Percentiles rank a stretch among this genome's conserved stretches.
Evolutionary conservation across 2,329 filamentous ascomycete species (phyloP).

Genomic region (Corinectria fuckeliana): DNA sequence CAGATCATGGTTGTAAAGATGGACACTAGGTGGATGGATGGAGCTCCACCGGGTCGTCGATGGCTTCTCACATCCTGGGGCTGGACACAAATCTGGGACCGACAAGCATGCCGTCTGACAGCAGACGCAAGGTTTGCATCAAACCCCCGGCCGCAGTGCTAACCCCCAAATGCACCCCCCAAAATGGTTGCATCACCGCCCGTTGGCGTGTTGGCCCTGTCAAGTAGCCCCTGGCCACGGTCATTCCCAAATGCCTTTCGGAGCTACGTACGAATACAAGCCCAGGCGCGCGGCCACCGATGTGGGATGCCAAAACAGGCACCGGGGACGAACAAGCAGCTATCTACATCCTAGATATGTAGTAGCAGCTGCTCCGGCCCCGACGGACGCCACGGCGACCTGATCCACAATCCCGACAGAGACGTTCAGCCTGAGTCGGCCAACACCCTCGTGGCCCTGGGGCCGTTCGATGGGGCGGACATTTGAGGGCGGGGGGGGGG

Average conservation of each 20-base stretch:
- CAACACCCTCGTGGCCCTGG: slow-evolving; percentile 4
- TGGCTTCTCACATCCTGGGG: neutral
- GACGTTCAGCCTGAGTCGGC: slow-evolving; percentile 20
- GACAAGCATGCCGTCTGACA: slow-evolving; percentile 12
- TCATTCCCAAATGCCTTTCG: slow-evolving; percentile 19
- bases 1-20: neutral
- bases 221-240: slow-evolving; percentile 27
- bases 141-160: slow-evolving; percentile 8
- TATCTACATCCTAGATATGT: too few relatives aligned
- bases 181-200: slow-evolving; percentile 26
- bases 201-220: slow-evolving; percentile 22
- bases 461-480: slow-evolving; percentile 9
- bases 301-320: slow-evolving; percentile 24
- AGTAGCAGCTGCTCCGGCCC: slow-evolving; percentile 21
- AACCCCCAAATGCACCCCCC: slow-evolving; percentile 9
- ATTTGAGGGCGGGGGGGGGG: slow-evolving; percentile 18
- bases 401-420: slow-evolving; percentile 16
- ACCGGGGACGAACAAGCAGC: slow-evolving; percentile 22
- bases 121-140: slow-evolving; percentile 6
- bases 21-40: slow-evolving; percentile 1
- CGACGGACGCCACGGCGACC: slow-evolving; percentile 15
- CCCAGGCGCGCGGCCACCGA: slow-evolving; percentile 25
- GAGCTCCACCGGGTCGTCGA: neutral
- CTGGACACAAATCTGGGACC: neutral
- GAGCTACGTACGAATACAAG: slow-evolving; percentile 20